Evolutionary conservation across 1,139 yeast genomes (phyloP).

Genomic region (Lodderomyces pseudojiufengensis): DNA sequence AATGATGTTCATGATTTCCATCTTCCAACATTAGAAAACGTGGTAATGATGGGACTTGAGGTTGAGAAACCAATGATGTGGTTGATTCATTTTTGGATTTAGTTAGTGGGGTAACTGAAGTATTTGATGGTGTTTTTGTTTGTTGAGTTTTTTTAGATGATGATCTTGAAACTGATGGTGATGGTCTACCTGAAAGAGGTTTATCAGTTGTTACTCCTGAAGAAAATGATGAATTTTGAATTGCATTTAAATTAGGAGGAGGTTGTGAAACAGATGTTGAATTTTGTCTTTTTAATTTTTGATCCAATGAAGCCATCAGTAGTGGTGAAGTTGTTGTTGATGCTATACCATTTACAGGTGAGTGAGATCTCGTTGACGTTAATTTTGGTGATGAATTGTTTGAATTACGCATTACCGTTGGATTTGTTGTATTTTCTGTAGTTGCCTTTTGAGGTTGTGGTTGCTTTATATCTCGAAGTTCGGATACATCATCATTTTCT

Average conservation of each 20-base stretch:
- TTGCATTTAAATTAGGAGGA: neutral
- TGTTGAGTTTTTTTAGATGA: constrained; percentile 9
- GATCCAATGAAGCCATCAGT: constrained; percentile 14
- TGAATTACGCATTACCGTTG: constrained; percentile 2
- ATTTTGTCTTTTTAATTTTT: constrained; percentile 9
- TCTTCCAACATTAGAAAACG: constrained; percentile 56
- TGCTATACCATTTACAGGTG: constrained; percentile 11
- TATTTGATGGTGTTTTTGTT: neutral
- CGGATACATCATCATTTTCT: constrained; percentile 20
- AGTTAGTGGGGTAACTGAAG: constrained; percentile 32
- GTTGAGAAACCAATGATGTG: constrained; percentile 3
- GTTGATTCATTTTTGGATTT: constrained; percentile 49
- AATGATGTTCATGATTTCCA: constrained; percentile 75
- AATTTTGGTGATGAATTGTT: constrained; percentile 16
- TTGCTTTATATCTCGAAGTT: constrained; percentile 16
- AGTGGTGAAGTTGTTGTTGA: constrained; percentile 16
- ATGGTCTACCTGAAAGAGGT: constrained; percentile 6
- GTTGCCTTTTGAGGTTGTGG: constrained; percentile 12
- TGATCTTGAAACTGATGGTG: constrained; percentile 12
- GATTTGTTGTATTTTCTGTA: too few relatives aligned
- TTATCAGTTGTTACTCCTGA: constrained; percentile 5
- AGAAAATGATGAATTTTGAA: neutral
- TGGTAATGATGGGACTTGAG: constrained; percentile 24
- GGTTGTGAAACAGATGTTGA: constrained; percentile 3
- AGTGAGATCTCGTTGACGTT: constrained; percentile 13